Base-by-base conservation (phyloP, 116 monocot genomes). In the Phalaenopsis hybrid region DNA sequence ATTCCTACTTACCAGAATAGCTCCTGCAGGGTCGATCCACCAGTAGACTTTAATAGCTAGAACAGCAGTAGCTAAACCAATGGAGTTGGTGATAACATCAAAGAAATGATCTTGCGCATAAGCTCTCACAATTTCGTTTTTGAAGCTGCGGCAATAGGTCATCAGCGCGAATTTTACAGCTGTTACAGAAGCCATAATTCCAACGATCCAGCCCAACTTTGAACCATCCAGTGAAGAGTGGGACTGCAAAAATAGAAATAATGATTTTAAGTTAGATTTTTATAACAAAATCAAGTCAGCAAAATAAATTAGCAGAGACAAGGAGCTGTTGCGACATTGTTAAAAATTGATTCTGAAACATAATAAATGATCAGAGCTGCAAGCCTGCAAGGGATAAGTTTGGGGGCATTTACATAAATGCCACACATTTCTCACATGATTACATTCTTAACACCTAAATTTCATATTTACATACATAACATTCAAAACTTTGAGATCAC, bases 101-200 rank as follows among this genome's bases (percentile, higher is more conserved):
- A 96, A 96, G 81, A 92, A 89, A 72, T 96, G 96, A 78, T 96
- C 96, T 67, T 94, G 92, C 0, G 96, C 96, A 75, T 96, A 96
- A 9, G 96, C 94, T 78, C 79, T 83, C 0, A 96, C 91, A 10
- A 96, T 96, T 37, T 96, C 88, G 44, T 96, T 92, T 61, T 92
- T 84, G 84, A 91, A 96, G 16, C 85, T 83, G 4, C 90, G 89
- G 65, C 96, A 96, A 59, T 96, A 96, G 0, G 94, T 43, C 92
- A 91, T 89, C 8, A 96, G 86, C 16, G 82, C n/a, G 61, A 96
- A 89, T 57, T 96, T 96, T 23, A 94, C 87, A 0, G 84, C 50
- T 0, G 92, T 94, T 1, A 88, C 96, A 0, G 91, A 91, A 6
- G 86, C 75, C 96, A 96, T 96, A 85, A 91, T 91, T 37, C 87